A percentile compares a stretch with the other conserved stretches of the same genome.
Conservation (phyloP, 208 protist genomes). For the Acanthamoeba rhysodes region DNA sequence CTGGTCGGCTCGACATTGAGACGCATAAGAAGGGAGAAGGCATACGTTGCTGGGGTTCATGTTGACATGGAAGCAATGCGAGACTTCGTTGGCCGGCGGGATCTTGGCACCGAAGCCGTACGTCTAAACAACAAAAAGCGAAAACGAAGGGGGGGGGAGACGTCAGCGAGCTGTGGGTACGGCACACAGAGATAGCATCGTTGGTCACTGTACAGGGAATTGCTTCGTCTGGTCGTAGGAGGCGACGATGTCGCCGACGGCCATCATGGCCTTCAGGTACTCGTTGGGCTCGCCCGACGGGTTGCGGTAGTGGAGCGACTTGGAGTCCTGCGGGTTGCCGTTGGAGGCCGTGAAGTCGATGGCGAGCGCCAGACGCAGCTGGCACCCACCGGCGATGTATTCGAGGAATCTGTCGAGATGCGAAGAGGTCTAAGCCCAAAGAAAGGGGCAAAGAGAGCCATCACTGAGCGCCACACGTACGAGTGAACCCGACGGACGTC, state of each 20-base stretch:
- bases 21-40: too few species aligned
- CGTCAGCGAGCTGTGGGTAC: neutral
- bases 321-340: slow-evolving; percentile 11
- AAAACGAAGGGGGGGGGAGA: neutral
- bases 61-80: slow-evolving; percentile 70
- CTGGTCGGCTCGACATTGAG: too few species aligned
- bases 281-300: slow-evolving; percentile 75
- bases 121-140: neutral
- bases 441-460: neutral
- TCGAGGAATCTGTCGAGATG: slow-evolving; percentile 76
- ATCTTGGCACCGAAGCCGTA: slow-evolving; percentile 70
- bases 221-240: slow-evolving; percentile 43
- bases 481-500: slow-evolving; percentile 37
- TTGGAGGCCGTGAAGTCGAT: slow-evolving; percentile 88
- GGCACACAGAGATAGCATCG: neutral
- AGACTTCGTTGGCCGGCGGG: neutral
- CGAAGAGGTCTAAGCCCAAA: neutral
- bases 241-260: slow-evolving; percentile 74
- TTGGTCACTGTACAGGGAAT: neutral
- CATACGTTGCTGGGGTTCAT: slow-evolving; percentile 17
- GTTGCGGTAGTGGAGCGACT: slow-evolving; percentile 79
- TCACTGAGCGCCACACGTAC: neutral
- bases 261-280: slow-evolving; percentile 77
- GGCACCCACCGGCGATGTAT: slow-evolving; percentile 84
- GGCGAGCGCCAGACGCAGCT: slow-evolving; percentile 81